These are phyloP conservation scores for Albophoma yamanashiensis DNA, from an alignment of 2,329 filamentous ascomycete genomes.

Conservation along the genomic window DNA sequence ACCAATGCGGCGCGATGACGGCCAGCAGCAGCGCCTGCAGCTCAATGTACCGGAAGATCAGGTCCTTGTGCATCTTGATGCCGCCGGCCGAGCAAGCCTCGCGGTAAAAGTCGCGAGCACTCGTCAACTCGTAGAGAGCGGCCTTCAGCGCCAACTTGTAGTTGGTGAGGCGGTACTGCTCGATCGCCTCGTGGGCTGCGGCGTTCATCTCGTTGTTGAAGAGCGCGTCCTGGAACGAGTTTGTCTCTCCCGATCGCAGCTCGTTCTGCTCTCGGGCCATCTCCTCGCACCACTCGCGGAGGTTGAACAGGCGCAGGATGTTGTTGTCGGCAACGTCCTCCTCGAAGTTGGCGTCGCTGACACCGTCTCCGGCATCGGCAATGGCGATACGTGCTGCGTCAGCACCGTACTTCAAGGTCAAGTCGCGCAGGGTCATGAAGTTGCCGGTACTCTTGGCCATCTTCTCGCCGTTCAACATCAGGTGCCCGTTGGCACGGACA, in stretches of 20 bases:
- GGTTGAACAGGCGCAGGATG: constrained; percentile 70
- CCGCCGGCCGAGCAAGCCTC: constrained; percentile 67
- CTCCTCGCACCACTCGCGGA: constrained; percentile 90
- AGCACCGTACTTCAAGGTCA: constrained; percentile 85
- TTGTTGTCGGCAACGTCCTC: constrained; percentile 88
- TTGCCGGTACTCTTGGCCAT: constrained; percentile 98
- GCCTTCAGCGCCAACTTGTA: constrained; percentile 76
- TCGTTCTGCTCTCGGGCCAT: constrained; percentile 55
- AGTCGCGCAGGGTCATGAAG: constrained; percentile 82
- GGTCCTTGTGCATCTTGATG: constrained; percentile 76
- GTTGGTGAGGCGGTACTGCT: constrained; percentile 69
- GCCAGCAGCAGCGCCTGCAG: constrained; percentile 74
- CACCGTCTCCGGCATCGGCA: constrained; percentile 87
- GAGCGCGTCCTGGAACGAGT: constrained; percentile 74
- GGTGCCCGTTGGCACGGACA: constrained; percentile 82
- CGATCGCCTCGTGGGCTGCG: constrained; percentile 65
- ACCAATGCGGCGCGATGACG: constrained; percentile 85
- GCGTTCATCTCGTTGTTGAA: constrained; percentile 91
- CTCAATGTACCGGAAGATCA: constrained; percentile 72
- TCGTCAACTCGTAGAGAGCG: constrained; percentile 83
- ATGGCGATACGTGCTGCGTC: constrained; percentile 87
- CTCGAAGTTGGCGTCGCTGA: constrained; percentile 95
- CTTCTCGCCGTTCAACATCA: constrained; percentile 94
- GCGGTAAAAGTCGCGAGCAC: constrained; percentile 81
- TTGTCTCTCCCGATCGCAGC: constrained; percentile 65